Evolutionary conservation across 2,329 filamentous ascomycete species (phyloP).

Genomic region (Aspergillus hiratsukae): DNA sequence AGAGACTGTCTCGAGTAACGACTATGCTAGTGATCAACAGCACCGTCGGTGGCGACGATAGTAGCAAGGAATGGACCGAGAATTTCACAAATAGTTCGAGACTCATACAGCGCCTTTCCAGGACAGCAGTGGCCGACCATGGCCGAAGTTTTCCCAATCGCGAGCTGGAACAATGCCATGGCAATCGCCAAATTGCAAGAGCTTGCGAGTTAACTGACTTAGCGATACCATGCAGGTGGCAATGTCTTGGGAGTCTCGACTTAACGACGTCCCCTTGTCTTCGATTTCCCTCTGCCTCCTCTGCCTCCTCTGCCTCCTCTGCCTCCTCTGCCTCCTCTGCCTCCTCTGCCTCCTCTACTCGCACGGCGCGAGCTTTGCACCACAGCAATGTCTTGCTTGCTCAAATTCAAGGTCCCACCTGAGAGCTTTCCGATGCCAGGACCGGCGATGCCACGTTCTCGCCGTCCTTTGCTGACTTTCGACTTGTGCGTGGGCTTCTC

Average conservation of each 20-base stretch:
- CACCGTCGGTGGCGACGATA: not conserved
- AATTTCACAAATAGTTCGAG: not conserved
- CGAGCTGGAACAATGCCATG: not conserved
- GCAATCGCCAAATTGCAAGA: not conserved
- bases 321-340: no score
- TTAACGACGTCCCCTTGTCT: slow-evolving; percentile 33
- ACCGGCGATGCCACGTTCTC: slow-evolving; percentile 64
- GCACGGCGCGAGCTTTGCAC: slow-evolving; percentile 56
- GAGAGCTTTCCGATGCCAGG: slow-evolving; percentile 76
- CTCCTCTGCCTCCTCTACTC: slow-evolving; percentile 19
- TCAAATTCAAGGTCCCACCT: slow-evolving; percentile 74
- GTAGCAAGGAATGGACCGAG: not conserved
- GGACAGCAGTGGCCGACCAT: not conserved
- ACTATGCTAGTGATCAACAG: not conserved
- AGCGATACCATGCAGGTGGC: not conserved
- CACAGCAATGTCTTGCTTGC: slow-evolving; percentile 67
- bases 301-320: no score
- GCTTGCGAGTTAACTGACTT: not conserved
- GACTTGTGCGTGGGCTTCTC: slow-evolving; percentile 52
- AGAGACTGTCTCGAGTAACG: not conserved
- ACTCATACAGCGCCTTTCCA: not conserved
- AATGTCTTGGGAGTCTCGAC: not conserved
- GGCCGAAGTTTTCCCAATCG: not conserved
- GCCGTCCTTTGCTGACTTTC: slow-evolving; percentile 37
- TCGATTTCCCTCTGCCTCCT: slow-evolving; percentile 11